Conservation (phyloP, 2,329 filamentous ascomycete species). For the Sclerotinia spermophila region DNA sequence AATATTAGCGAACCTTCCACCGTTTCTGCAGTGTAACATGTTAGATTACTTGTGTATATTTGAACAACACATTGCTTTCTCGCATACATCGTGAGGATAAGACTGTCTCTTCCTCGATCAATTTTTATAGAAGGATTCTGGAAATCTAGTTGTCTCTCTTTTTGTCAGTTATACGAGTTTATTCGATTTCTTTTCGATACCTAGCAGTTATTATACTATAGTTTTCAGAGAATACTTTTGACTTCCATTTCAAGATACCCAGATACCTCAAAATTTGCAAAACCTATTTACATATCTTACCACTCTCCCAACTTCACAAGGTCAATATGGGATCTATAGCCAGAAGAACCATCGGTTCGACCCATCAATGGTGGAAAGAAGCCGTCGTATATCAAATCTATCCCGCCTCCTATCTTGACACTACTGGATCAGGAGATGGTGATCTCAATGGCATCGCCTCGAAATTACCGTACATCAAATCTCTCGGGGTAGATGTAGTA, state of each 20-base stretch:
- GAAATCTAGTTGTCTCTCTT: background rate
- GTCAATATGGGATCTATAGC: conserved; percentile 2
- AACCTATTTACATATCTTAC: background rate
- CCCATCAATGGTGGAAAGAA: conserved; percentile 41
- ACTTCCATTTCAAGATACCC: background rate
- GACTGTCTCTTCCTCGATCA: background rate
- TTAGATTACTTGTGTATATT: background rate
- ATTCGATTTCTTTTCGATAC: background rate
- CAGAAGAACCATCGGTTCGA: conserved; percentile 6
- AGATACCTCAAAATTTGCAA: background rate
- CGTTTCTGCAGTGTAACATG: background rate
- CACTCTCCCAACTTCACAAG: too few relatives aligned
- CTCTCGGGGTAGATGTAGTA: conserved; percentile 59
- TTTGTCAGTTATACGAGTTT: background rate
- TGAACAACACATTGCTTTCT: background rate
- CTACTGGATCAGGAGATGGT: conserved; percentile 57
- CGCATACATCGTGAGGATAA: background rate
- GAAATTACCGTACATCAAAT: conserved; percentile 58
- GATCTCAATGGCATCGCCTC: conserved; percentile 61
- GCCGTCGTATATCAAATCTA: conserved; percentile 54
- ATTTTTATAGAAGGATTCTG: background rate
- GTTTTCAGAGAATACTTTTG: background rate
- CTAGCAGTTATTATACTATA: background rate
- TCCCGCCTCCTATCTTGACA: conserved; percentile 55
- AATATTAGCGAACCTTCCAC: background rate